Evolutionary conservation across 2,329 filamentous ascomycete genomes (phyloP).

Genomic region (Lomentospora prolificans): DNA sequence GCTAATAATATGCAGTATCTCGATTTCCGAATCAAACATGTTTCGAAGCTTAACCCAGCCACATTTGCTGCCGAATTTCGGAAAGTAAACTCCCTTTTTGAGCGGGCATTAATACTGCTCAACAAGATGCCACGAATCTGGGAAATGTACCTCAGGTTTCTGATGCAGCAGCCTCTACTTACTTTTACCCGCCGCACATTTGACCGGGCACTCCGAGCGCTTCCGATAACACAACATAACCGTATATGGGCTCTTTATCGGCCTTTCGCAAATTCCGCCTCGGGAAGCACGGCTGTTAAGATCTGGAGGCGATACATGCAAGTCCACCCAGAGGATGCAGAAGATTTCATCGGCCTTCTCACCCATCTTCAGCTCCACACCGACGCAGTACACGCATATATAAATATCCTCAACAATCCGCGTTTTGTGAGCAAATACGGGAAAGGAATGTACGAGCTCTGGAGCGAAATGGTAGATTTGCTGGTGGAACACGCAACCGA

Average conservation of each 20-base stretch:
- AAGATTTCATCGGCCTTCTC: conserved; percentile 89
- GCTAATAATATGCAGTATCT: conserved; percentile 55
- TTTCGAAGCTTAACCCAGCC: conserved; percentile 73
- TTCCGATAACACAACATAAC: conserved; percentile 91
- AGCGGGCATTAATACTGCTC: conserved; percentile 80
- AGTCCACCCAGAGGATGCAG: conserved; percentile 86
- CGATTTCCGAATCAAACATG: conserved; percentile 69
- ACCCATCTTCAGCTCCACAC: conserved; percentile 75
- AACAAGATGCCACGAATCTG: conserved; percentile 99
- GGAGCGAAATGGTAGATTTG: conserved; percentile 95
- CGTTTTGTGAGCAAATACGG: conserved; percentile 86
- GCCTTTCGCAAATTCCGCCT: conserved; percentile 82
- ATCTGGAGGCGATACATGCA: conserved; percentile 97
- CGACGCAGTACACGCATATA: conserved; percentile 84
- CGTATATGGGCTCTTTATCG: conserved; percentile 89
- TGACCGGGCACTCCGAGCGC: conserved; percentile 79
- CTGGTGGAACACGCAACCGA: conserved; percentile 84
- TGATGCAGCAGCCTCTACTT: conserved; percentile 84
- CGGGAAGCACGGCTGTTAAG: conserved; percentile 80
- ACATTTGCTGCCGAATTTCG: conserved; percentile 70
- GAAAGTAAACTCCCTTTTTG: conserved; percentile 92
- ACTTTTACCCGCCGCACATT: conserved; percentile 81
- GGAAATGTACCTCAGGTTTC: conserved; percentile 92
- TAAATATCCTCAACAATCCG: conserved; percentile 82
- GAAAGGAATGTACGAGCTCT: conserved; percentile 92